phyloP scores from a whole-genome alignment of 441 rosid genomes.

The Pelargonium fulgidum region DNA sequence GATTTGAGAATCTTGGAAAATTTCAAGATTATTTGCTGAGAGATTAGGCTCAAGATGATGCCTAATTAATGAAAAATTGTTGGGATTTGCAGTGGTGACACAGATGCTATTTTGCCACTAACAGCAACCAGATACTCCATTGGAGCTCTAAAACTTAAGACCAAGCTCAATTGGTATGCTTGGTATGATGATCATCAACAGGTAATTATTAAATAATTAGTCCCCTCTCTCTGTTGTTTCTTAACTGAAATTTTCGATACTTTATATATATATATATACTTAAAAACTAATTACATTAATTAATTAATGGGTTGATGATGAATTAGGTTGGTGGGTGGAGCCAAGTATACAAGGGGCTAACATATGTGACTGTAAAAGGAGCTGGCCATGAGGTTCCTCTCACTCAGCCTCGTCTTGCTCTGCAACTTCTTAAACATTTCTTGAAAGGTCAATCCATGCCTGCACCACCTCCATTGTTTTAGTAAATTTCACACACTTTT shows the following conservation, averaged over 20 bases:
- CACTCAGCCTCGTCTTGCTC: conserved; percentile 30
- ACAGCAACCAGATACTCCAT: conserved; percentile 37
- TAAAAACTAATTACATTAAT: neutral
- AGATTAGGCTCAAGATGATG: no score
- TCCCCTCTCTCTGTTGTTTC: no score
- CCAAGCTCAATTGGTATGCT: conserved; percentile 32
- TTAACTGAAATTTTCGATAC: no score
- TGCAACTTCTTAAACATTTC: conserved; percentile 27
- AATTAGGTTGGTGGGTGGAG: conserved; percentile 37
- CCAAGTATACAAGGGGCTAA: conserved; percentile 32
- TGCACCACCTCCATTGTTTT: neutral
- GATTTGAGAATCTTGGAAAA: no score
- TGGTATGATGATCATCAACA: conserved; percentile 30
- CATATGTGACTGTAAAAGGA: conserved; percentile 34
- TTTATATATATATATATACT: neutral
- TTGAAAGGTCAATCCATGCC: conserved; percentile 36
- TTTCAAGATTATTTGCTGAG: no score
- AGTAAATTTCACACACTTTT: neutral
- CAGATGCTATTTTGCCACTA: conserved; percentile 37
- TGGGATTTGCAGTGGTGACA: conserved; percentile 30
- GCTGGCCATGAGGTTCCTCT: conserved; percentile 45
- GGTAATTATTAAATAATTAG: conserved; percentile 20
- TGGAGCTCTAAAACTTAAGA: conserved; percentile 25
- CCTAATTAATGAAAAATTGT: neutral
- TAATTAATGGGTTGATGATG: neutral